Evolutionary conservation across 495 filamentous ascomycete genomes (phyloP).

Genomic region (Pseudomonodictys pantanalensis): DNA sequence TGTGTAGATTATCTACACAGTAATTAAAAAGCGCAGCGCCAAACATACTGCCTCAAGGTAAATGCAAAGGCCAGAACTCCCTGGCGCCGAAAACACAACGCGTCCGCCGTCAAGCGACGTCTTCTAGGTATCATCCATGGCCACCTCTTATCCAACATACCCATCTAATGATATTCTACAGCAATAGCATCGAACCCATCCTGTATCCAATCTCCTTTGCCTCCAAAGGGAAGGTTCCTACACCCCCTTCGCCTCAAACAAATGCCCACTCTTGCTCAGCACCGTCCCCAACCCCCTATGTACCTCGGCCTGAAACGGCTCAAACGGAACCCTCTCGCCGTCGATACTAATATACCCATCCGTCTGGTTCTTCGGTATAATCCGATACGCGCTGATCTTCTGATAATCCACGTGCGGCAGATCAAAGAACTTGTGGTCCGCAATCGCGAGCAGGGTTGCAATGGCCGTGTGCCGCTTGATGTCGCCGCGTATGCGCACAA

Average conservation of each 20-base stretch:
- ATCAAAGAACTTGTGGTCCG: constrained; percentile 72
- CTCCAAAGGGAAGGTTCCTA: no score
- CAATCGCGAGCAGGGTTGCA: constrained; percentile 65
- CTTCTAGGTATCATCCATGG: no score
- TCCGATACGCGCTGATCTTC: constrained; percentile 78
- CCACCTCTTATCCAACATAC: no score
- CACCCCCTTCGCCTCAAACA: constrained; percentile 62
- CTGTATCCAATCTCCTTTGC: no score
- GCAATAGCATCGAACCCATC: neutral
- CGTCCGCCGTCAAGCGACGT: no score
- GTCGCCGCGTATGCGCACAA: constrained; percentile 75
- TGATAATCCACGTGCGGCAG: constrained; percentile 71
- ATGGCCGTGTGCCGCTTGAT: constrained; percentile 62
- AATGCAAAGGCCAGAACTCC: no score
- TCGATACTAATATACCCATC: constrained; percentile 91
- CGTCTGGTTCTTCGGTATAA: constrained; percentile 65
- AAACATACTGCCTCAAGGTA: no score
- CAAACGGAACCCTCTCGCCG: constrained; percentile 81
- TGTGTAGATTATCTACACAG: no score
- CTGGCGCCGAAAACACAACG: no score
- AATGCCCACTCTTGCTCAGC: constrained; percentile 64
- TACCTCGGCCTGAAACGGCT: constrained; percentile 85
- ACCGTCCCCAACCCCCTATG: constrained; percentile 82
- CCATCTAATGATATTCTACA: neutral
- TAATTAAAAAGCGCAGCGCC: no score